Evolutionary conservation across 352 stramenopile species (phyloP).

Genomic region (Pythium dissimile): DNA sequence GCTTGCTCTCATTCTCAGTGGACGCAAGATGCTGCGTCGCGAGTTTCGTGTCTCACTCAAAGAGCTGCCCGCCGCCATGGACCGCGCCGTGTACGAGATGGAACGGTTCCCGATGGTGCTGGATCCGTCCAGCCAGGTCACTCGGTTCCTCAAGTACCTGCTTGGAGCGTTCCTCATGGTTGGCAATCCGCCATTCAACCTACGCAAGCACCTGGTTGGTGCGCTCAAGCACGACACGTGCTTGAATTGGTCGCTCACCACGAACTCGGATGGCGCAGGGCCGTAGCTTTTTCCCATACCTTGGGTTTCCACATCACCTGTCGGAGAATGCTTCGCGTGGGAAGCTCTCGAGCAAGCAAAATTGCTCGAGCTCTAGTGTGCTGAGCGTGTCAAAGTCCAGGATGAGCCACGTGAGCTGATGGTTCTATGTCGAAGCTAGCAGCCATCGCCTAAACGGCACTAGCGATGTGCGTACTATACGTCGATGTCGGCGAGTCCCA

Average conservation of each 20-base stretch:
- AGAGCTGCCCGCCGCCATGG: constrained; percentile 81
- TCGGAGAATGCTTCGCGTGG: too few species aligned
- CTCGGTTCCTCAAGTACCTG: constrained; percentile 90
- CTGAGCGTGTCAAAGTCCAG: constrained; percentile 56
- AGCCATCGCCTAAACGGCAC: constrained; percentile 45
- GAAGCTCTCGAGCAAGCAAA: too few species aligned
- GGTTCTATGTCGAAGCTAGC: constrained; percentile 49
- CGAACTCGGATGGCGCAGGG: too few species aligned
- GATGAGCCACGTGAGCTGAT: constrained; percentile 79
- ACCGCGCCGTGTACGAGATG: constrained; percentile 79
- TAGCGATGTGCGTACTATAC: constrained; percentile 64
- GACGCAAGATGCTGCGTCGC: constrained; percentile 21
- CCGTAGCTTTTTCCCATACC: too few species aligned
- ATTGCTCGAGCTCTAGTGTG: too few species aligned
- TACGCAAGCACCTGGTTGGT: constrained; percentile 73
- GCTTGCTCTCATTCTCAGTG: constrained; percentile 19
- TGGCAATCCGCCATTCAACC: constrained; percentile 55
- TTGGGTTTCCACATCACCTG: too few species aligned
- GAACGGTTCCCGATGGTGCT: constrained; percentile 88
- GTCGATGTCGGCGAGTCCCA: constrained; percentile 18
- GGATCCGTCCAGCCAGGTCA: constrained; percentile 72
- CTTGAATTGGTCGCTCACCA: constrained; percentile 72
- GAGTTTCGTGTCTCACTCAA: constrained; percentile 59
- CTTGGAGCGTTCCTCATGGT: constrained; percentile 79
- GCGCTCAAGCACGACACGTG: constrained; percentile 66